A percentile compares a stretch with the other conserved stretches of the same genome.
These are phyloP conservation scores for Geranium incanum DNA, from an alignment of 441 rosid species.

Conservation along the genomic window DNA sequence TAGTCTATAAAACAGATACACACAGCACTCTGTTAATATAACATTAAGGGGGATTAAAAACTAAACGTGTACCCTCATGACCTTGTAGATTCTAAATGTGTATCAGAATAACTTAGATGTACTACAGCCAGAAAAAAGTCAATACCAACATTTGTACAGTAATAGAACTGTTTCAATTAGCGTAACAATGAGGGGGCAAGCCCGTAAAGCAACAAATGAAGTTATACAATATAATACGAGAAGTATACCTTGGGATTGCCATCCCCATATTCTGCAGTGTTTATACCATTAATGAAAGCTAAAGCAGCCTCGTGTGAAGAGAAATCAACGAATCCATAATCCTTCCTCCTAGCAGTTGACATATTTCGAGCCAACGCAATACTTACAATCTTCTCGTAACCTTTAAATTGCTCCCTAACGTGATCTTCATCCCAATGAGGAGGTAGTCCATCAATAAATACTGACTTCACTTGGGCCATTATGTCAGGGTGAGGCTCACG, in stretches of 20 bases:
- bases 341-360: constrained; percentile 62
- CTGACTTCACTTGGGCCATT: constrained; percentile 61
- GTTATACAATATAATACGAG: constrained; percentile 8
- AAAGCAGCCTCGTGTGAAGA: constrained; percentile 49
- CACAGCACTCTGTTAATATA: constrained; percentile 12
- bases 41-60: background rate
- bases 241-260: constrained; percentile 41
- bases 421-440: constrained; percentile 59
- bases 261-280: constrained; percentile 34
- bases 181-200: background rate
- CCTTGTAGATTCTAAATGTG: background rate
- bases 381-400: constrained; percentile 41
- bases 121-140: background rate
- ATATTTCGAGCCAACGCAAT: constrained; percentile 56
- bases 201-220: background rate
- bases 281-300: constrained; percentile 48
- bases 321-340: constrained; percentile 59
- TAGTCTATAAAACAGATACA: constrained; percentile 30
- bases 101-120: background rate
- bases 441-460: constrained; percentile 63
- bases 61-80: background rate
- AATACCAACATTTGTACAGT: background rate
- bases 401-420: constrained; percentile 36
- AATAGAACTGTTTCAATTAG: background rate
- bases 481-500: constrained; percentile 66